Conservation (phyloP, 2,329 filamentous ascomycete species). For the Hypoxylon sp. region DNA sequence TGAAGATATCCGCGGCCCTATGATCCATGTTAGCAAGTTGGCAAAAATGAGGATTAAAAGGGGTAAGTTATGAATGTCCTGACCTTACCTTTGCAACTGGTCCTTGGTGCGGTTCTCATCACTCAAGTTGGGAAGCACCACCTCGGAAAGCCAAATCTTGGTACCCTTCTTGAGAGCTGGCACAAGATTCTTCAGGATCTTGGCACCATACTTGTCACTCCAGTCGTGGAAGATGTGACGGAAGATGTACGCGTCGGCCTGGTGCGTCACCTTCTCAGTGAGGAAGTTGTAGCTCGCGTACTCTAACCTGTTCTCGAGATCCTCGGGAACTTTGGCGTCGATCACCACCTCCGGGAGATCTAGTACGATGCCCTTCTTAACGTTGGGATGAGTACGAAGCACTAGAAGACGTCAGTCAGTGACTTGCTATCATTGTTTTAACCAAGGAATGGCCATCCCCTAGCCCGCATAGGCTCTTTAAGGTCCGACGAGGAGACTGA, state of each 20-base stretch:
- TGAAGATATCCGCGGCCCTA: conserved; percentile 41
- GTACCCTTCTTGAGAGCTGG: conserved; percentile 50
- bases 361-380: conserved; percentile 43
- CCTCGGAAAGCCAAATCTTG: conserved; percentile 48
- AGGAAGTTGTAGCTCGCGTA: conserved; percentile 49
- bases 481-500: background rate
- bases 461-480: background rate
- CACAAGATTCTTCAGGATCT: conserved; percentile 52
- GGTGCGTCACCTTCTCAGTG: conserved; percentile 37
- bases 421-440: background rate
- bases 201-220: conserved; percentile 53
- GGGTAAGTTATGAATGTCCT: background rate
- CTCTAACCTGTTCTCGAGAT: conserved; percentile 43
- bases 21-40: conserved; percentile 5
- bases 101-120: conserved; percentile 30
- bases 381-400: conserved; percentile 38
- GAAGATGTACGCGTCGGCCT: conserved; percentile 50
- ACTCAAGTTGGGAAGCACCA: conserved; percentile 46
- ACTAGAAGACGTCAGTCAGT: conserved; percentile 33
- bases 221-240: conserved; percentile 56
- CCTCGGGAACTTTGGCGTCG: conserved; percentile 41
- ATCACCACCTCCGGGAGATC: conserved; percentile 51
- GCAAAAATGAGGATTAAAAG: background rate
- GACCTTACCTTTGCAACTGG: conserved; percentile 31
- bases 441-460: background rate